Evolutionary conservation across 1,139 yeast genomes (phyloP), one percentile per base, ranked within the genome.

Genomic region (Lodderomyces margitis): DNA sequence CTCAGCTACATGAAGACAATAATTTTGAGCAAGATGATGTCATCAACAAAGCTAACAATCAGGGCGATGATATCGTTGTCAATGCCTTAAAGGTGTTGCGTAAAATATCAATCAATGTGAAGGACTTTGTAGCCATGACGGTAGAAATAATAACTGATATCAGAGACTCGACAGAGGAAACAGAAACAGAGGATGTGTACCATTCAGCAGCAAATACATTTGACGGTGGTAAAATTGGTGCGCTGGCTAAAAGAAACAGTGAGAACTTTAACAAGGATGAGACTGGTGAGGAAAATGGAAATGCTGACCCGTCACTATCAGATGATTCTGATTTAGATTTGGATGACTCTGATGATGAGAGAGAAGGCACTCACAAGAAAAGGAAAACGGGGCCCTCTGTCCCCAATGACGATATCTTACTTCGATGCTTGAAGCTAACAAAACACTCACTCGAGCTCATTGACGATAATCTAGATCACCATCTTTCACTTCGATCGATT

Each of bases 91-190:
- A 78, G 41, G 87, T 88, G 2, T 71, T 91, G 50, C 73, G 81
- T 38, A 83, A 78, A 51, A 66, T 87, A 16, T 84, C 95, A 1
- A 80, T 84, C 32, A 85, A 77, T 57, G 96, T 88, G 54, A 77
- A 83, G 45, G 96, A 91, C 64, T 89, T 89, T 58, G 79, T 87
- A 17, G 79, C 87, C 33, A 84, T 88, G 80, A 76, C 87, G 15
- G 80, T 86, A n/a, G 97, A 91, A 67, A 79, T 88, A 17, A 81
- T 89, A 31, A 82, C 89, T 30, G 97, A 91, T 68, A 73, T 89
- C 36, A 76, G 89, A 57, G 96, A 88, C 60, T 76, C 83, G 7
- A 65, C 61, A 40, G 74, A 69, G 32, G 61, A 61, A 28, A 37
- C 40, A 3, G 73, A 67, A 30, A 19, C 14, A 4, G 66, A 63